These are phyloP conservation scores for Agaricus blazei DNA, from an alignment of 768 basidiomycete species.

Conservation along the genomic window DNA sequence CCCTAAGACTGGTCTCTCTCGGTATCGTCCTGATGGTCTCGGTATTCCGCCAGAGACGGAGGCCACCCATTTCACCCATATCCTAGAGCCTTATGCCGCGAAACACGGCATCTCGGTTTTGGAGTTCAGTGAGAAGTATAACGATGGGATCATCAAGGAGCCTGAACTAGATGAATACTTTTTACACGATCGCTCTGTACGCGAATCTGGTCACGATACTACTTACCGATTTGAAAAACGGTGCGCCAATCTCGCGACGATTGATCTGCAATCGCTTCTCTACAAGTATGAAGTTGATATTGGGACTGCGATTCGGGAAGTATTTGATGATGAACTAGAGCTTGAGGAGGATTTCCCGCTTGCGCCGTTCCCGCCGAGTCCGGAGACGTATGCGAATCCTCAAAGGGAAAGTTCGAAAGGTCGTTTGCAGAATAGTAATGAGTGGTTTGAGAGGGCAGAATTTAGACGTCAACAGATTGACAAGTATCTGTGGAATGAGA, in stretches of 20 bases:
- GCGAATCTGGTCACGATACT: slow-evolving; percentile 95
- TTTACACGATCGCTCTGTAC: slow-evolving; percentile 92
- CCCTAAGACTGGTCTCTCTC: slow-evolving; percentile 88
- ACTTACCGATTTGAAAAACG: slow-evolving; percentile 97
- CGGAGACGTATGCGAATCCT: slow-evolving; percentile 63
- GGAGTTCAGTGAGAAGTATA: slow-evolving; percentile 97
- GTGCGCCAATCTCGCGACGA: slow-evolving; percentile 93
- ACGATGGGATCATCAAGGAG: slow-evolving; percentile 75
- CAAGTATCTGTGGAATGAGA: slow-evolving; percentile 96
- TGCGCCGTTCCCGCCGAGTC: slow-evolving; percentile 85
- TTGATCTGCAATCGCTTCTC: slow-evolving; percentile 90
- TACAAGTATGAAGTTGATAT: slow-evolving; percentile 99
- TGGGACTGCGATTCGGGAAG: slow-evolving; percentile 93
- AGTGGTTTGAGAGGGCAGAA: slow-evolving; percentile 92
- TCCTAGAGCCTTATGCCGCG: slow-evolving; percentile 89
- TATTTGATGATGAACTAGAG: slow-evolving; percentile 90
- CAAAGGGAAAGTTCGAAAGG: slow-evolving; percentile 53
- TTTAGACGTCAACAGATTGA: slow-evolving; percentile 84
- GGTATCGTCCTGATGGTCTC: slow-evolving; percentile 88
- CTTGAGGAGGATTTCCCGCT: slow-evolving; percentile 90
- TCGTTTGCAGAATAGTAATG: slow-evolving; percentile 67
- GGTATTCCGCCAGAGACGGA: slow-evolving; percentile 99
- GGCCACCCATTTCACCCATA: slow-evolving; percentile 96
- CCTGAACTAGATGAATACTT: slow-evolving; percentile 96
- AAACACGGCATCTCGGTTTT: slow-evolving; percentile 91